Conservation (phyloP, 495 filamentous ascomycete species). For the Lentithecium fluviatile region DNA sequence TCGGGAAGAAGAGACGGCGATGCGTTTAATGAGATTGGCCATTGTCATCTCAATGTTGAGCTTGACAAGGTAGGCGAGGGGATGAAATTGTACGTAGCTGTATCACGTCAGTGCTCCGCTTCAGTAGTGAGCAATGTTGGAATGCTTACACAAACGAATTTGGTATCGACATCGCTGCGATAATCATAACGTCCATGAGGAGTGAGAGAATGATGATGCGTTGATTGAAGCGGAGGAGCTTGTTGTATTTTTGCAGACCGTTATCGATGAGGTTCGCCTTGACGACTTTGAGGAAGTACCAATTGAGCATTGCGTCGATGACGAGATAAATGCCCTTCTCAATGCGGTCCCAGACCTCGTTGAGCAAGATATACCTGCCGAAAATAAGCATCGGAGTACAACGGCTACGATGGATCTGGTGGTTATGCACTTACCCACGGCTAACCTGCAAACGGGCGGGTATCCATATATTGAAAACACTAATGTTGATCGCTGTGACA, state of each 20-base stretch:
- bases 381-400: neutral
- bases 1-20: slow-evolving; percentile 19
- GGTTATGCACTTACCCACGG: slow-evolving; percentile 3
- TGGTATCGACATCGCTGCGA: slow-evolving; percentile 28
- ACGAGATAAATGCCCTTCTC: slow-evolving; percentile 26
- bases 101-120: neutral
- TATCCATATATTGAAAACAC: slow-evolving; percentile 30
- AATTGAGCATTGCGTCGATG: slow-evolving; percentile 23
- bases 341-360: slow-evolving; percentile 27
- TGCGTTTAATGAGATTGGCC: slow-evolving; percentile 29
- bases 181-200: slow-evolving; percentile 33
- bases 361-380: slow-evolving; percentile 9
- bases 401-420: neutral
- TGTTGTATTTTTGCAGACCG: slow-evolving; percentile 28
- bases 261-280: slow-evolving; percentile 31
- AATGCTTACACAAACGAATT: slow-evolving; percentile 28
- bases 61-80: slow-evolving; percentile 26
- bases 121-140: neutral
- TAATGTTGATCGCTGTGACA: slow-evolving; percentile 26
- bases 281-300: slow-evolving; percentile 28
- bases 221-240: slow-evolving; percentile 27
- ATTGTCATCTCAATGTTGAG: slow-evolving; percentile 31
- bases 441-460: slow-evolving; percentile 17
- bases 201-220: slow-evolving; percentile 23
- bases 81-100: slow-evolving; percentile 30